Evolutionary conservation across 2,329 filamentous ascomycete genomes (phyloP), one percentile per base, ranked within the genome.

Genomic region (Aspergillus terreus): DNA sequence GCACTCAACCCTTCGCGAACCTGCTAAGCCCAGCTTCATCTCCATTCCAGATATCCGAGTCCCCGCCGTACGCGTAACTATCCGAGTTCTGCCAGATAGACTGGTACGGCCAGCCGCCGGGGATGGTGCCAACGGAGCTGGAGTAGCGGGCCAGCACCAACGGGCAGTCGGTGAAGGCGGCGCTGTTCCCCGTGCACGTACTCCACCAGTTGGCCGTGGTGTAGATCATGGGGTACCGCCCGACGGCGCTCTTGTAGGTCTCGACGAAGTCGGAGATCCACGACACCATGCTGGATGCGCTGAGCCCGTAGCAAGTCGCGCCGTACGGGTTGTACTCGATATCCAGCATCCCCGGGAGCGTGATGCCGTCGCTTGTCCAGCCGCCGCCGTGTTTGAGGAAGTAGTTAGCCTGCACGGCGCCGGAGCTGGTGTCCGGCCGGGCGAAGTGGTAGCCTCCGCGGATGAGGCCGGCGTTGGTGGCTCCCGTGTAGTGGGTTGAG

Each of bases 381-480:
- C 77, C 78, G 38, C 80, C 80, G 46, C 79, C 80, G 58, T 81
- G 66, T 0, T 68, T 60, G 44, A 79, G 54, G 67, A 82, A 83
- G 66, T 68, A 81, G 12, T 71, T 65, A 4, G 79, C 80, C 58
- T 83, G 79, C 1, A 65, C 63, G 4, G 73, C 64, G 10, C 75
- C 78, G 12, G 72, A 69, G 56, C 70, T 71, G n/a, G 60, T 58
- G 45, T 65, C 70, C 0, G 77, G 79, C 41, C 71, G 72, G 2
- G 80, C 79, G 55, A 80, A 81, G 70, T 82, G 80, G 62, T 82
- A 82, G 25, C 73, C 78, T 36, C 79, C 79, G 33, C 78, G 77
- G 64, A 82, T 77, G 53, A 83, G 65, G 14, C 74, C 74, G 4
- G 78, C 78, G 9, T 71, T 68, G 33, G 79, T 81, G 40, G 79